Evolutionary conservation across 1,284 basidiomycete genomes (phyloP).

Genomic region (Leccinum solheimii): DNA sequence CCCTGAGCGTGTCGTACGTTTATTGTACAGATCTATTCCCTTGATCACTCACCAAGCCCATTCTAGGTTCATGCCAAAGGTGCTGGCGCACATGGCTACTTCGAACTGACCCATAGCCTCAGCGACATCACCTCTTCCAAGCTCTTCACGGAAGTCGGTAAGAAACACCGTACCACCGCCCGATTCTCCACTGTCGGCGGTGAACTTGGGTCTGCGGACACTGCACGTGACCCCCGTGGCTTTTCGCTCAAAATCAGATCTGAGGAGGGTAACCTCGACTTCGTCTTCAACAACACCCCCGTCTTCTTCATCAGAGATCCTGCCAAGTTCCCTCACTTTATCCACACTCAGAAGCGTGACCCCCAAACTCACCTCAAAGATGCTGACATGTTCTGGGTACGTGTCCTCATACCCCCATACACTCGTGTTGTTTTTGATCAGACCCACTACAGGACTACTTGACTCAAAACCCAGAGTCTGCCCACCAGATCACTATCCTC

Average conservation of each 20-base stretch:
- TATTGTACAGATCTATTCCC: neutral
- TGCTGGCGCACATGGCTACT: slow-evolving; percentile 90
- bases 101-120: slow-evolving; percentile 82
- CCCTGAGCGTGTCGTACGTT: slow-evolving; percentile 84
- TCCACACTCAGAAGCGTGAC: slow-evolving; percentile 93
- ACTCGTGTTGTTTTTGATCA: neutral
- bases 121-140: slow-evolving; percentile 77
- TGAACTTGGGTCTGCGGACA: slow-evolving; percentile 86
- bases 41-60: slow-evolving; percentile 10
- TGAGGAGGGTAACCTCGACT: slow-evolving; percentile 87
- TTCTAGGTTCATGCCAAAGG: slow-evolving; percentile 79
- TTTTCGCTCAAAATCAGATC: slow-evolving; percentile 92
- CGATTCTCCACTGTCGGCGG: slow-evolving; percentile 91
- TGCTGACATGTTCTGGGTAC: slow-evolving; percentile 77
- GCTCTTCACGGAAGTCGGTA: slow-evolving; percentile 72
- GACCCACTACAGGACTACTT: slow-evolving; percentile 73
- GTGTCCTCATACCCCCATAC: slow-evolving; percentile 6
- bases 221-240: slow-evolving; percentile 89
- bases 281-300: slow-evolving; percentile 91
- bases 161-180: slow-evolving; percentile 68
- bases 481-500: slow-evolving; percentile 88
- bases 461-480: slow-evolving; percentile 87
- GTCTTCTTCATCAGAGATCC: slow-evolving; percentile 88
- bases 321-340: slow-evolving; percentile 88
- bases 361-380: slow-evolving; percentile 88